Base-by-base conservation (phyloP, 1,284 basidiomycete genomes). In the Neolentinus lepideus region DNA sequence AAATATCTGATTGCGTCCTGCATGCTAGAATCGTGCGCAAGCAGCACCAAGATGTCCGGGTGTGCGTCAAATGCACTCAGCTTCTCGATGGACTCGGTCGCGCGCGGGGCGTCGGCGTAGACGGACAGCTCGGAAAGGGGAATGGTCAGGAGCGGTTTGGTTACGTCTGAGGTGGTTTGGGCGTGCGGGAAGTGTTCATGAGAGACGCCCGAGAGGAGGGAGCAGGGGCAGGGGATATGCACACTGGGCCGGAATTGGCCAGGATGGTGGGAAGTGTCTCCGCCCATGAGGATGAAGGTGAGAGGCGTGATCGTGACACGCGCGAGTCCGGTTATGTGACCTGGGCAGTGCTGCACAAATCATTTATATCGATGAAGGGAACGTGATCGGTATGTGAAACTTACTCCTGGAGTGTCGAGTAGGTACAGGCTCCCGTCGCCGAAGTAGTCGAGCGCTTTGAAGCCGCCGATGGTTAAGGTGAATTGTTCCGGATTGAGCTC, bases 401-500 rank as follows among this genome's bases (percentile, higher is more conserved):
- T 31, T 24, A 63, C 63, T 1, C 64, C 64, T 1, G 63, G 63
- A 3, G 56, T 55, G 31, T 63, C 58, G 14, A 66, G 54, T 16
- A 66, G 31, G 52, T 64, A 66, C 26, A 66, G 54, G 53, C 64
- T 64, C 9, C 63, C 64, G 38, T 64, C 63, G 2, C 57, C 59
- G 21, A 64, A 62, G 52, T 56, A 64, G 38, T 64, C 63, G 36
- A 59, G 33, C 1, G 61, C 61, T 12, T 57, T 53, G 31, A 61
- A 57, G 3, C 52, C 61, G 2, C 61, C 62, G 24, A 65, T 62
- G 9, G 53, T 53, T n/a, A 63, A 51, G 3, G 54, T n/a, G 14
- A 56, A 52, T 12, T 60, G 52, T 1, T 54, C 54, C 43, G 63
- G 62, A 16, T 52, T 46, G 33, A 64, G 51, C 56, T 54, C 62